These are phyloP conservation scores for Monosporascus sp. DNA, from an alignment of 2,329 filamentous ascomycete species.

Conservation along the genomic window DNA sequence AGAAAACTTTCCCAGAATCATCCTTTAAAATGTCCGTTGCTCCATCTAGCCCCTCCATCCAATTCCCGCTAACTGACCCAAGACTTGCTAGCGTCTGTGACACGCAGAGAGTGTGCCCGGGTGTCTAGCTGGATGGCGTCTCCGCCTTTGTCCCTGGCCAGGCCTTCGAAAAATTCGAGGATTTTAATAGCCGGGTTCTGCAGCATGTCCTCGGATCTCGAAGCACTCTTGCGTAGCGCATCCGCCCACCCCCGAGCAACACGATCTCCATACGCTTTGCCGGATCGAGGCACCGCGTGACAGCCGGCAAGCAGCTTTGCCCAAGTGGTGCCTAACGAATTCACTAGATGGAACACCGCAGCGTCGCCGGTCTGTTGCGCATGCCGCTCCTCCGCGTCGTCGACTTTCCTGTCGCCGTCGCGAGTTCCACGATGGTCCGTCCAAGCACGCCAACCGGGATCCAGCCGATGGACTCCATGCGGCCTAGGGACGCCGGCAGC, in stretches of 20 bases:
- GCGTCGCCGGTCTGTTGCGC: not conserved
- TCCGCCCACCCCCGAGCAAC: constrained; percentile 9
- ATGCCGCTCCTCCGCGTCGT: not conserved
- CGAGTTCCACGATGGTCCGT: constrained; percentile 11
- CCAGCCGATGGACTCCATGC: constrained; percentile 11
- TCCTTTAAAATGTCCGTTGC: constrained; percentile 9
- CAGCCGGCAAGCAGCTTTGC: constrained; percentile 4
- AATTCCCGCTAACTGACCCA: constrained; percentile 1
- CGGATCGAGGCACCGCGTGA: constrained; percentile 2
- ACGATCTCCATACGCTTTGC: constrained; percentile 6
- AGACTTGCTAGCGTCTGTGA: constrained; percentile 6
- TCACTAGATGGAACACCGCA: constrained; percentile 13
- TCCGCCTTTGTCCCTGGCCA: not conserved
- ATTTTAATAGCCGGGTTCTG: constrained; percentile 10
- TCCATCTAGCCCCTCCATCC: constrained; percentile 14
- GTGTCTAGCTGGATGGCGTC: constrained; percentile 2
- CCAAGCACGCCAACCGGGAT: constrained; percentile 13
- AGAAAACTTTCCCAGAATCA: not conserved
- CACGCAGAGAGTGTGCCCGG: not conserved
- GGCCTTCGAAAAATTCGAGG: constrained; percentile 9
- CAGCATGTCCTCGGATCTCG: constrained; percentile 1
- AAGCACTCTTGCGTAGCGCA: constrained; percentile 11
- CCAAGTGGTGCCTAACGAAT: constrained; percentile 13
- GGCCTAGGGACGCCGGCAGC: constrained; percentile 14
- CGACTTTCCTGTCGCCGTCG: not conserved